Evolutionary conservation across 257 asterid genomes (phyloP), one percentile per base, ranked within the genome.

Genomic region (Solanum ossicruentum): DNA sequence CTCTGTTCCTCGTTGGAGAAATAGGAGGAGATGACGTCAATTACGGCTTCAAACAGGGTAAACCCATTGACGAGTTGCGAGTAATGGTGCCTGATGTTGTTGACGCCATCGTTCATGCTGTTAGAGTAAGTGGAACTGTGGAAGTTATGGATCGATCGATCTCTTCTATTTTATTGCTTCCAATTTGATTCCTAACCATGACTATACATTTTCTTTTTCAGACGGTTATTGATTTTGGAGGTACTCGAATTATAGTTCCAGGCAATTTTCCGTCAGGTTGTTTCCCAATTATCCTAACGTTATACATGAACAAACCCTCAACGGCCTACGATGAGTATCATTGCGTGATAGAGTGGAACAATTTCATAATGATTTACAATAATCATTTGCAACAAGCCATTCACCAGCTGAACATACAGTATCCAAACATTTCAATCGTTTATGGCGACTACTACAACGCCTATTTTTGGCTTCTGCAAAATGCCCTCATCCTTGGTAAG

Each of bases 251-350:
- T 1, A 69, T 86, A 36, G 86, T 86, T 47, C 89, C 86, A 10
- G 89, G 89, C 6, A 26, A 78, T 58, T 84, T 86, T 9, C 86
- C 89, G 12, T 56, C 66, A 18, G 88, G 90, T 55, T 86, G 90
- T 80, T 56, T 73, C n/a, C 83, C 87, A 73, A 15, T 45, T 81
- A 43, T 58, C 51, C 86, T 81, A 8, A 73, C 90, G 13, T 56
- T 17, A 23, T 88, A 81, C 8, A 21, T 47, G 17, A 78, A 49
- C 39, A 36, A 36, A 57, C 65, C 65, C 1, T 39, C 83, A 77
- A 45, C 41, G 0, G 65, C 83, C 4, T 84, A 88, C 11, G 88
- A 86, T 67, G 54, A 81, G 15, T 43, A 21, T 9, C 69, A 81
- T 8, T 88, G 90, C 82, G 57, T 86, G 83, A 81, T 71, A 55